These are phyloP conservation scores for Teunomyces kruisii DNA, from an alignment of 805 yeast genomes.

Conservation along the genomic window DNA sequence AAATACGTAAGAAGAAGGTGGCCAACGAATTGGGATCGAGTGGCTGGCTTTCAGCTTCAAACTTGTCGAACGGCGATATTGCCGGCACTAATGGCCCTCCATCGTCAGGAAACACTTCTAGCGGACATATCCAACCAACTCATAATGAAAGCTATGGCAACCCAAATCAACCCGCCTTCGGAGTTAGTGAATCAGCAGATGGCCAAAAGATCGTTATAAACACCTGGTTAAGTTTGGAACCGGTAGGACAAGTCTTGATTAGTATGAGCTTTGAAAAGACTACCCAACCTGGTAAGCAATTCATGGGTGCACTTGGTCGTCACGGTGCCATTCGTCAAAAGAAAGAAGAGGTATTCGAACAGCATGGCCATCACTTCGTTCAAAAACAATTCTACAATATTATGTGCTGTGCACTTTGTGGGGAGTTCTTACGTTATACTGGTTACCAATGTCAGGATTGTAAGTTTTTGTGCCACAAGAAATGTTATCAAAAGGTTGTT, in stretches of 20 bases:
- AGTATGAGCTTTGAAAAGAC: slow-evolving; percentile 77
- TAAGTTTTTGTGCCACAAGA: slow-evolving; percentile 75
- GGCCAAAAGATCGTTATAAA: slow-evolving; percentile 48
- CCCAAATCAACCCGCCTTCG: not conserved
- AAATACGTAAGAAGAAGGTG: slow-evolving; percentile 85
- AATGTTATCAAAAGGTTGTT: slow-evolving; percentile 76
- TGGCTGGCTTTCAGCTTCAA: slow-evolving; percentile 88
- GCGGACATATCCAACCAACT: not conserved
- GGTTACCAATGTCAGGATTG: slow-evolving; percentile 88
- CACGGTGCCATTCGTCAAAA: slow-evolving; percentile 97
- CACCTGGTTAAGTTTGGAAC: slow-evolving; percentile 90
- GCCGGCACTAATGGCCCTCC: not conserved
- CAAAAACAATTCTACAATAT: slow-evolving; percentile 93
- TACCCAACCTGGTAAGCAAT: slow-evolving; percentile 35
- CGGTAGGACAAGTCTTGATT: slow-evolving; percentile 85
- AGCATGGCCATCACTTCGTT: slow-evolving; percentile 95
- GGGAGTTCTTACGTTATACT: slow-evolving; percentile 87
- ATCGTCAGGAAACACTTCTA: not conserved
- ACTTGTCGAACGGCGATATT: slow-evolving; percentile 29
- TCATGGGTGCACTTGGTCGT: slow-evolving; percentile 60
- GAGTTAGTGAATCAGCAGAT: slow-evolving; percentile 5
- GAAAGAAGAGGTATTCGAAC: slow-evolving; percentile 87
- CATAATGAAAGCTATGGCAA: not conserved
- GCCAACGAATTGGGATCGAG: slow-evolving; percentile 65
- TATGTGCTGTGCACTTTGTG: slow-evolving; percentile 97